Percentiles rank a stretch among this genome's conserved stretches.
Evolutionary conservation across 2,329 filamentous ascomycete species (phyloP).

Genomic region (Sporothrix luriei): DNA sequence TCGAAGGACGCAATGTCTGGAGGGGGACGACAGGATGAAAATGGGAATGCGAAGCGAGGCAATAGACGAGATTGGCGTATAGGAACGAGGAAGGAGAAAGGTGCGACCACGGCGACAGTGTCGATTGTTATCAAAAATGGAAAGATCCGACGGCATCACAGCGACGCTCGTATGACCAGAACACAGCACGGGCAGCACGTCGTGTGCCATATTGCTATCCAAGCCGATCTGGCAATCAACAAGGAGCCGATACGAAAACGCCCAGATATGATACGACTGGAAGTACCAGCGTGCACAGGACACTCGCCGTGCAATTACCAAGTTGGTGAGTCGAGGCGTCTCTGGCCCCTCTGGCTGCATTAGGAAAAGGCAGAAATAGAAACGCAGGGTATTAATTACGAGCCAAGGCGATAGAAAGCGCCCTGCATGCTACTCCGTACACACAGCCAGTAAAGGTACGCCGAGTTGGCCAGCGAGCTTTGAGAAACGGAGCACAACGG

Average conservation of each 20-base stretch:
- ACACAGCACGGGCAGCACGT: background rate
- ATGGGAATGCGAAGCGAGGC: constrained; percentile 18
- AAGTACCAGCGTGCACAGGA: background rate
- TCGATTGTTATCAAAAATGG: background rate
- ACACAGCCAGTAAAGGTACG: constrained; percentile 12
- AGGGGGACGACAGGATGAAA: constrained; percentile 13
- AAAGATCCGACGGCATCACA: constrained; percentile 20
- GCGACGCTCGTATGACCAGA: constrained; percentile 12
- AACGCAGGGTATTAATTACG: constrained; percentile 17
- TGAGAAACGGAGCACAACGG: constrained; percentile 11
- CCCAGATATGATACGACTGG: constrained; percentile 12
- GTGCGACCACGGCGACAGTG: background rate
- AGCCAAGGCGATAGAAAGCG: constrained; percentile 4
- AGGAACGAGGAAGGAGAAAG: constrained; percentile 7
- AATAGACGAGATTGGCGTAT: background rate
- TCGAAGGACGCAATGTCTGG: background rate
- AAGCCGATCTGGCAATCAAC: background rate
- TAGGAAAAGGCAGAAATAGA: constrained; percentile 28
- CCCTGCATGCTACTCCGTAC: constrained; percentile 9
- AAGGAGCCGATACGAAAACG: background rate
- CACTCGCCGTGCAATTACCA: background rate
- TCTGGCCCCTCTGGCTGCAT: no score
- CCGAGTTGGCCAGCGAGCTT: constrained; percentile 11
- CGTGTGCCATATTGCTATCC: constrained; percentile 6
- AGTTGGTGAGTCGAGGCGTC: no score